Conservation (phyloP, 768 basidiomycete species). For the Daedaleopsis nitida region DNA sequence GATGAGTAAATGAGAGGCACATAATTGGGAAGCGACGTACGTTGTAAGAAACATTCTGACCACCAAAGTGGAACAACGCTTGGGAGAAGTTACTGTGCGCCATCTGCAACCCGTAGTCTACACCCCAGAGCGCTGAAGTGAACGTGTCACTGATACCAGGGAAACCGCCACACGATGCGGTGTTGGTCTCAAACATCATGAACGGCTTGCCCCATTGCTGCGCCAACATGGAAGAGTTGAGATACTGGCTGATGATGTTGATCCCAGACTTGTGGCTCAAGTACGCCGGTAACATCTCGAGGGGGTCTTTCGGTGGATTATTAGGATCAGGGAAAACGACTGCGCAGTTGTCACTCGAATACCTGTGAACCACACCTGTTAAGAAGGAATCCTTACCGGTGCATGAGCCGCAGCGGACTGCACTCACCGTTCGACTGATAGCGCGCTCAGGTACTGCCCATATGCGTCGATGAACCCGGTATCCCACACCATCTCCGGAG, state of each 20-base stretch:
- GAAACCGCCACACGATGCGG: conserved; percentile 53
- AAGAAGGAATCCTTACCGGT: not conserved
- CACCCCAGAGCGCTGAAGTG: conserved; percentile 51
- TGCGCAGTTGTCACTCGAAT: conserved; percentile 63
- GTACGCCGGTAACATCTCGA: conserved; percentile 51
- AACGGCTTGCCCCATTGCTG: conserved; percentile 42
- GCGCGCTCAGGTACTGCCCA: conserved; percentile 39
- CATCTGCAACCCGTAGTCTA: conserved; percentile 55
- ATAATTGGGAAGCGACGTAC: conserved; percentile 35
- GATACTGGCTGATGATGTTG: conserved; percentile 52
- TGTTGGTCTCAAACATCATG: conserved; percentile 59
- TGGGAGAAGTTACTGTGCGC: conserved; percentile 47
- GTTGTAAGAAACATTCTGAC: conserved; percentile 66
- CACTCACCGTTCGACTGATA: conserved; percentile 57
- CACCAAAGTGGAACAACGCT: conserved; percentile 54
- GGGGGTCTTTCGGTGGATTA: conserved; percentile 42
- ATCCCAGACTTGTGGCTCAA: conserved; percentile 59
- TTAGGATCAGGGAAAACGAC: conserved; percentile 40
- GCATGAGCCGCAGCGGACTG: not conserved
- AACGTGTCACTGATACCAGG: conserved; percentile 58
- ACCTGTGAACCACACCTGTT: conserved; percentile 36
- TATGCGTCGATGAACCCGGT: conserved; percentile 50
- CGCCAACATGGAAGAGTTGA: conserved; percentile 44
- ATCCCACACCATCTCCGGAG: conserved; percentile 51
- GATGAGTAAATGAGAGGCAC: not conserved